Evolutionary conservation across 495 filamentous ascomycete genomes (phyloP), one percentile per base, ranked within the genome.

Genomic region (Daldinia loculata): DNA sequence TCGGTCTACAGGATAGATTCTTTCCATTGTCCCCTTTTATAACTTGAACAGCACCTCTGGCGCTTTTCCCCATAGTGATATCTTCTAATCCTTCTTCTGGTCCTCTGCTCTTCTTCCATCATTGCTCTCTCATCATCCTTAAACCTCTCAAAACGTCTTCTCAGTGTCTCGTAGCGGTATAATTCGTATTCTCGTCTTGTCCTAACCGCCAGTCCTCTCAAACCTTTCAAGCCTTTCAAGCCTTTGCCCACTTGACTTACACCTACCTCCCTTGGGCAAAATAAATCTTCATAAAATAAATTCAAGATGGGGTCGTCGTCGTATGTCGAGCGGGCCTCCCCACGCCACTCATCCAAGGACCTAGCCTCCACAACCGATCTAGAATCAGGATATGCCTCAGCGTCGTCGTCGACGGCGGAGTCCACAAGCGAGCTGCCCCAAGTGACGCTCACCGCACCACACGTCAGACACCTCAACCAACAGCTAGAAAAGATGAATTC

Each of bases 301-400:
- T 34, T 7, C 17, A 45, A 29, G 32, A 63, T 63, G 66, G 66
- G 57, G 48, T 29, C 56, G 26, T 29, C 58, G 11, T 38, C 60
- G 9, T 67, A 61, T 43, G 41, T 56, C 61, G 63, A 62, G 38
- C 39, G 61, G 4, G 56, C 56, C 36, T 60, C 80, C 3, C 72
- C 80, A 26, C 75, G 72, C n/a, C 68, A 74, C 27, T 29, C 48
- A 32, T 41, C 67, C 6, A 36, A 70, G n/a, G 39, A 51, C 19
- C 29, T 51, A 56, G 60, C 70, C 8, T 38, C 67, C 29, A 67
- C 61, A 19, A 70, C 75, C 17, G 84, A 81, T 41, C 83, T 84
- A 60, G 95, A 98, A 80, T 98, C 95, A 48, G 95, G 96, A 60
- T 98, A 98, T 83, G 92, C 88, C 58, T 94, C 92, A 71, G 91